Conservation (phyloP, 202 grass and related monocot species). For the Brachypodium distachyon region DNA sequence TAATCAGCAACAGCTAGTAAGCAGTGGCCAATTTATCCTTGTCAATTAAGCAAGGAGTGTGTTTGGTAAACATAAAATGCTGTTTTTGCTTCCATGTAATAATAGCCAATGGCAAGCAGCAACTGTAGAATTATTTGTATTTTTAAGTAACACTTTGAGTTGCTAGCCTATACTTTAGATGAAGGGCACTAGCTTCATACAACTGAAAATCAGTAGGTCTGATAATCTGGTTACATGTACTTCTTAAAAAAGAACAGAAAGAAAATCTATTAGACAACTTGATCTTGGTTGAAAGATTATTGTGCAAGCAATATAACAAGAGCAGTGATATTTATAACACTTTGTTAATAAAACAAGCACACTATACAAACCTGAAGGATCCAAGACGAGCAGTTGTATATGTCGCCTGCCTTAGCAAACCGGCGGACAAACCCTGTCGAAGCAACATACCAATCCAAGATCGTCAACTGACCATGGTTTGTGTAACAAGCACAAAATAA, state of each 20-base stretch:
- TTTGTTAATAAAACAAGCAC: background rate
- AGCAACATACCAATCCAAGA: background rate
- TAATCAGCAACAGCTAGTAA: background rate
- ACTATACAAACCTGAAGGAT: conserved; percentile 69
- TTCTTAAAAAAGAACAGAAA: background rate
- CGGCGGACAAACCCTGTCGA: conserved; percentile 75
- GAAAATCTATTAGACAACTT: background rate
- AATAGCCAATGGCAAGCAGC: background rate
- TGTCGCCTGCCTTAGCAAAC: conserved; percentile 93
- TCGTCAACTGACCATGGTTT: too few species aligned
- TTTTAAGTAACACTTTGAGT: background rate
- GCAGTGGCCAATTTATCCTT: background rate
- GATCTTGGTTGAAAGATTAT: background rate
- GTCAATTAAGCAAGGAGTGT: background rate
- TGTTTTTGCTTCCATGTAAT: background rate
- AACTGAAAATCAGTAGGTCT: background rate
- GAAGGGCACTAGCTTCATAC: background rate
- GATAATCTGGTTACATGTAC: background rate
- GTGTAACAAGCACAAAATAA: background rate
- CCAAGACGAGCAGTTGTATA: conserved; percentile 94
- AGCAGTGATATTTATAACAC: background rate
- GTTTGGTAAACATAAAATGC: background rate
- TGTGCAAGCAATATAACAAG: background rate
- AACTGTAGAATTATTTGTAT: background rate
- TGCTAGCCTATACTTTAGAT: background rate